These are phyloP conservation scores for Rhazya stricta DNA, from an alignment of 257 asterid genomes.

Conservation along the genomic window DNA sequence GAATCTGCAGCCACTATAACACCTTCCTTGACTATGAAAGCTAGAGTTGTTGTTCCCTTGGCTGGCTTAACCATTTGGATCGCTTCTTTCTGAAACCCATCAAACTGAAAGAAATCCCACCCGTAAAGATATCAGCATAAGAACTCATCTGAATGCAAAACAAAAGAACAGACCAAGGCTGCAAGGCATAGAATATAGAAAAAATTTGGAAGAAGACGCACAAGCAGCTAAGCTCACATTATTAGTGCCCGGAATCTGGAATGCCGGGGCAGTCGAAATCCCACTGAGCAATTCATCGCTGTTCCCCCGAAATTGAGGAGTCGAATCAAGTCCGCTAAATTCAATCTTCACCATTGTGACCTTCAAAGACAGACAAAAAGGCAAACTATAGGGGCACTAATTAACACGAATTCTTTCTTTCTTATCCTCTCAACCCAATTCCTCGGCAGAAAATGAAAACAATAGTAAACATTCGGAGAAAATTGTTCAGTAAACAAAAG, in stretches of 20 bases:
- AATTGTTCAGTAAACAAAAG: not conserved
- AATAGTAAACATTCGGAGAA: not conserved
- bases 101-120: slow-evolving; percentile 43
- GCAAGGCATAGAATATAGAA: not conserved
- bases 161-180: not conserved
- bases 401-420: not conserved
- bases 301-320: slow-evolving; percentile 40
- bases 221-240: slow-evolving; percentile 38
- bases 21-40: slow-evolving; percentile 83
- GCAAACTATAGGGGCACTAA: not conserved
- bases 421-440: not conserved
- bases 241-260: slow-evolving; percentile 51
- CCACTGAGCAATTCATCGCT: slow-evolving; percentile 37
- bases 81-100: slow-evolving; percentile 86
- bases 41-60: slow-evolving; percentile 92
- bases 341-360: slow-evolving; percentile 59
- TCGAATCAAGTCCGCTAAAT: slow-evolving; percentile 71
- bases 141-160: not conserved
- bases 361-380: not conserved
- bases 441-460: not conserved
- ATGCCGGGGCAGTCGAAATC: slow-evolving; percentile 46
- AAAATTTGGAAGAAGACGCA: not conserved
- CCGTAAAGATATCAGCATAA: not conserved
- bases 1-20: slow-evolving; percentile 97
- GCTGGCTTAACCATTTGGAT: slow-evolving; percentile 97